A percentile compares a stretch with the other conserved stretches of the same genome.
Evolutionary conservation across 768 basidiomycete species (phyloP).

Genomic region (Mycena pura): DNA sequence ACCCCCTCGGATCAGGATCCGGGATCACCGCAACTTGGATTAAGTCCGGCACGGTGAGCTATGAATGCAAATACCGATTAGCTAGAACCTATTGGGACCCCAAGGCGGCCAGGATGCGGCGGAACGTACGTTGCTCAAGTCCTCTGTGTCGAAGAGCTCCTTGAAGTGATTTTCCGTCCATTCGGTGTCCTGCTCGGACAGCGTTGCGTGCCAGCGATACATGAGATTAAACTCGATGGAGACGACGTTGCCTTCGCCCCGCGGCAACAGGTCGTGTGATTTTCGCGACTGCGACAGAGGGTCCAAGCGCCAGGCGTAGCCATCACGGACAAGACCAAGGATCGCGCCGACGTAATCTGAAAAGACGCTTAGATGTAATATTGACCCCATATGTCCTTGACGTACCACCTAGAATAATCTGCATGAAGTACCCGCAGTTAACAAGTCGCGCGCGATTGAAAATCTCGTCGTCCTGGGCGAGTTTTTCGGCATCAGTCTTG

Average conservation of each 20-base stretch:
- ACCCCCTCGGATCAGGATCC: constrained; percentile 46
- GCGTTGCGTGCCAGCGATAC: constrained; percentile 73
- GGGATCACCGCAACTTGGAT: constrained; percentile 41
- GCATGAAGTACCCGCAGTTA: constrained; percentile 76
- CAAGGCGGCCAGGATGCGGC: neutral
- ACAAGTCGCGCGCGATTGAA: constrained; percentile 77
- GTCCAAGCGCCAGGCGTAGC: constrained; percentile 69
- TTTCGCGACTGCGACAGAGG: constrained; percentile 54
- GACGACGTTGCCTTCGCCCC: constrained; percentile 77
- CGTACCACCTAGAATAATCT: constrained; percentile 65
- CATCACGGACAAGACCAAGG: constrained; percentile 71
- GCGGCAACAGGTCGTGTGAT: constrained; percentile 59
- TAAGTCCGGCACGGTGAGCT: constrained; percentile 49
- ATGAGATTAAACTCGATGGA: constrained; percentile 79
- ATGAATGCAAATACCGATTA: neutral
- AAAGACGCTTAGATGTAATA: neutral
- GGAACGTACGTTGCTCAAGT: constrained; percentile 46
- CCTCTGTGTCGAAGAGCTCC: constrained; percentile 46
- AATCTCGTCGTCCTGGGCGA: constrained; percentile 75
- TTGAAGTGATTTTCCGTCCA: constrained; percentile 62
- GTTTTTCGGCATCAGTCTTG: constrained; percentile 30
- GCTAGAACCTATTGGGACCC: no score
- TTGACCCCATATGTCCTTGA: no score
- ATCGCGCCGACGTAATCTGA: constrained; percentile 81
- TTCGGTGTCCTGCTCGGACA: constrained; percentile 58